These are phyloP conservation scores for Pisolithus sp. DNA, from an alignment of 768 basidiomycete species.

Conservation along the genomic window DNA sequence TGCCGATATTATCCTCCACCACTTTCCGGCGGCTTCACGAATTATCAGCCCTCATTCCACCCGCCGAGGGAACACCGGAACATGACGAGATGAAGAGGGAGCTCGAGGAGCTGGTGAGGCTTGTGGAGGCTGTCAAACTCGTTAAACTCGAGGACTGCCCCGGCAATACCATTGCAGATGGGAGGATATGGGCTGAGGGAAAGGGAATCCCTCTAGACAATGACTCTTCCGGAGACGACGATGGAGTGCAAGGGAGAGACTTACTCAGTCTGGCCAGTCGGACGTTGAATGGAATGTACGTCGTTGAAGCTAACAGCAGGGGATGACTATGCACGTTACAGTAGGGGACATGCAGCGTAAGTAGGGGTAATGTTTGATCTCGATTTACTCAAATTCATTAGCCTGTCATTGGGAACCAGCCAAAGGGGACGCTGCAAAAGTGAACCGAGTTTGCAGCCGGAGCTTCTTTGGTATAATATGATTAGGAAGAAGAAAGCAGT, in stretches of 20 bases:
- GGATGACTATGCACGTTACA: conserved; percentile 8
- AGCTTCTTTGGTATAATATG: background rate
- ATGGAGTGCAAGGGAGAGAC: conserved; percentile 31
- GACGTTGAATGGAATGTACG: conserved; percentile 46
- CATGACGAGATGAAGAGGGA: conserved; percentile 47
- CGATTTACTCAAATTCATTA: background rate
- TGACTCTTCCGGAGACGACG: conserved; percentile 11
- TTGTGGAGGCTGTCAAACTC: conserved; percentile 78
- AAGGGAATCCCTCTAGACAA: conserved; percentile 26
- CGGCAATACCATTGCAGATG: conserved; percentile 30
- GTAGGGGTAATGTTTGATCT: background rate
- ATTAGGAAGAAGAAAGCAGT: conserved; percentile 28
- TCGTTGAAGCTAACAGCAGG: conserved; percentile 45
- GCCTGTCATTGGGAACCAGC: background rate
- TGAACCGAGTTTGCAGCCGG: no score
- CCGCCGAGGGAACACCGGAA: conserved; percentile 49
- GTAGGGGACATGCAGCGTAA: background rate
- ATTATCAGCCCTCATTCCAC: conserved; percentile 68
- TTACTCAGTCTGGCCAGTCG: conserved; percentile 49
- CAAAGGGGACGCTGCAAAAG: no score
- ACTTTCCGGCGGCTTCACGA: conserved; percentile 62
- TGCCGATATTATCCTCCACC: conserved; percentile 49
- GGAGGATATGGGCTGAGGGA: conserved; percentile 37
- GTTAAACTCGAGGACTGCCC: conserved; percentile 36
- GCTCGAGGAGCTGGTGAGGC: conserved; percentile 62